Base-by-base conservation (phyloP, 768 basidiomycete genomes). In the Bullera alba region DNA sequence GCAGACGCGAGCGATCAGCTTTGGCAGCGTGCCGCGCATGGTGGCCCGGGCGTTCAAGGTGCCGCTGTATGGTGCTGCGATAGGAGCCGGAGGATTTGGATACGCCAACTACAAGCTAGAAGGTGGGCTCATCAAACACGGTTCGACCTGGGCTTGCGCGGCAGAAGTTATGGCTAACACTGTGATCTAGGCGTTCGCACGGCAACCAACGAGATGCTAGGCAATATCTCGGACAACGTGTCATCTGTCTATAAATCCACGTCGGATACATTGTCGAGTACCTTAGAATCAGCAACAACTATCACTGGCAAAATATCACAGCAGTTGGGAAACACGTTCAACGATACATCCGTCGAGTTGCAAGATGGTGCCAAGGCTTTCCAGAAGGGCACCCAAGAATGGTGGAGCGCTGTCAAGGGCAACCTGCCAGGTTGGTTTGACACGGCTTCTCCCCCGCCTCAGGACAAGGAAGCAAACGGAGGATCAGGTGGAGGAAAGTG, bases 81-180 rank as follows among this genome's bases (percentile, higher is more conserved):
- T 92, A 22, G 92, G 92, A 3, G 91, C 86, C 0, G 92, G 92
- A 8, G 84, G 88, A 0, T 75, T 93, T 50, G 88, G 87, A 4
- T 97, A 95, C 74, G 92, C 90, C 19, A 91, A 93, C 71, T 93
- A 93, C 77, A 91, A 91, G 75, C 84, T 93, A 63, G 92, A 97
- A 77, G 88, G 92, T 89, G 54, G 58, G 79, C 73, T 19, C 23
- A 14, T 7, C 25, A 14, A 14, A n/a, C 10, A 15, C 16, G 8
- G 16, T 47, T n/a, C 10, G 6, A 7, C 17, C n/a, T 15, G 19
- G 19, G 12, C 15, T 19, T 37, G 15, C 8, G 28, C 48, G 0
- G 6, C 21, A 22, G n/a, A 22, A 14, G 19, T 29, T 34, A n/a
- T 32, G 21, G 27, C 26, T 48, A 46, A 44, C 30, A 57, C 46